Base-by-base conservation (phyloP, 2,329 filamentous ascomycete genomes). In the Penicillium sp. region DNA sequence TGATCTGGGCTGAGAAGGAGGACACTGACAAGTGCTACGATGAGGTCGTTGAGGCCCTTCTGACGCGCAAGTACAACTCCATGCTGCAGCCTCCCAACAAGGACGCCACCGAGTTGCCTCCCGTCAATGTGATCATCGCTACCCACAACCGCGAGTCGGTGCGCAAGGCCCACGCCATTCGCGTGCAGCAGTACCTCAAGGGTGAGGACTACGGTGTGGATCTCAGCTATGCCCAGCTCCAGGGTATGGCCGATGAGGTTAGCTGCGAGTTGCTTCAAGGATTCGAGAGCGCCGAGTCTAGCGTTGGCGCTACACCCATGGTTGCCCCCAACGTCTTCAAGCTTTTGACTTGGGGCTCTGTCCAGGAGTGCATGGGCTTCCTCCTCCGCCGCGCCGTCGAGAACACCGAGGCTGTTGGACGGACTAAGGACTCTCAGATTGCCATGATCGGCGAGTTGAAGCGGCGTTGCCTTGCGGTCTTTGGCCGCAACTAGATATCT, bases 201-300 rank as follows among this genome's bases (percentile, higher is more conserved):
- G 78, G 79, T 33, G 68, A 74, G 57, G 45, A 60, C 42, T 65
- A 68, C 43, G 66, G 70, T 35, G 69, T 75, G 42, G 74, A 79
- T 13, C 71, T 83, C 2, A 73, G 75, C 31, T 91, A 90, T 69
- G 88, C 88, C 2, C 92, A 96, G 74, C 81, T 96, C 1, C 88
- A 92, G 76, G 92, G 92, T 36, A 97, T 97, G 92, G 92, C 92
- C 1, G 92, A 97, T 62, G 92, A 96, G 68, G 85, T 97, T 46
- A 90, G 87, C 51, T 80, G 81, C 58, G 76, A 78, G 33, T 69
- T 85, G 1, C 72, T 84, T 14, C 72, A 81, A 51, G 73, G 62
- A 56, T 71, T 63, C 62, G 63, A 62, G 61, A 64, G 54, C 18
- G 58, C 63, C 13, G 64, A 64, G 46, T 51, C 50, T 24, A 48